These are phyloP conservation scores for Cardiospermum halicacabum DNA, from an alignment of 345 rosid species.

Conservation along the genomic window DNA sequence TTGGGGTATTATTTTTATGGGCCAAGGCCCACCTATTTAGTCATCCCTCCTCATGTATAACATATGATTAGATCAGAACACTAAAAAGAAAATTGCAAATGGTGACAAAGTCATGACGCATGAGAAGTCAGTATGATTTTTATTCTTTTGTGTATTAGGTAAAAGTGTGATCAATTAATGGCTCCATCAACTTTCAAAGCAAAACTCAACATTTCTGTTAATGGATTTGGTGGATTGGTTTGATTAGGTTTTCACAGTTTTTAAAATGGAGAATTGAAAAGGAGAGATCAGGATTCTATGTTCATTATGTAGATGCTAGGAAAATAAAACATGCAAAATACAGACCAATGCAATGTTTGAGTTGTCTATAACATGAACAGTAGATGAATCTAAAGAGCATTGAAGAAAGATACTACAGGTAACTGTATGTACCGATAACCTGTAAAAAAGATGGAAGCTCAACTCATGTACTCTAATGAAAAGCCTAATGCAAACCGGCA, in stretches of 20 bases:
- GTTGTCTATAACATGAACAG: not conserved
- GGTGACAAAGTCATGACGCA: not conserved
- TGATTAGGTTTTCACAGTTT: not conserved
- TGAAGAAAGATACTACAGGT: not conserved
- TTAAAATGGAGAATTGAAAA: not conserved
- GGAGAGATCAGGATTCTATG: not conserved
- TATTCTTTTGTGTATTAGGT: not conserved
- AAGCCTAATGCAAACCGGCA: not conserved
- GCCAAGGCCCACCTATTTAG: not conserved
- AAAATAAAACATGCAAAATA: not conserved
- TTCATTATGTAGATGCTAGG: not conserved
- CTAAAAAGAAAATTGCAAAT: not conserved
- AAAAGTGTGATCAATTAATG: not conserved
- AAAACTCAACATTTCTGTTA: not conserved
- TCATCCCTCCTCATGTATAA: too few relatives aligned
- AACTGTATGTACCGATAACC: not conserved
- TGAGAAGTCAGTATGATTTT: not conserved
- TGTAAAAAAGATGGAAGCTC: conserved; percentile 3
- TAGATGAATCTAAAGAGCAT: too few relatives aligned
- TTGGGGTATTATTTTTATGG: not conserved
- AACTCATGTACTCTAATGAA: not conserved
- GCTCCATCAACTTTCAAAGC: not conserved
- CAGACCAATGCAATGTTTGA: not conserved
- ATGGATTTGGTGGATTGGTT: not conserved
- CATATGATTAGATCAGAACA: not conserved